Conservation (phyloP, 306 rosid species). For the Castanea mollissima region DNA sequence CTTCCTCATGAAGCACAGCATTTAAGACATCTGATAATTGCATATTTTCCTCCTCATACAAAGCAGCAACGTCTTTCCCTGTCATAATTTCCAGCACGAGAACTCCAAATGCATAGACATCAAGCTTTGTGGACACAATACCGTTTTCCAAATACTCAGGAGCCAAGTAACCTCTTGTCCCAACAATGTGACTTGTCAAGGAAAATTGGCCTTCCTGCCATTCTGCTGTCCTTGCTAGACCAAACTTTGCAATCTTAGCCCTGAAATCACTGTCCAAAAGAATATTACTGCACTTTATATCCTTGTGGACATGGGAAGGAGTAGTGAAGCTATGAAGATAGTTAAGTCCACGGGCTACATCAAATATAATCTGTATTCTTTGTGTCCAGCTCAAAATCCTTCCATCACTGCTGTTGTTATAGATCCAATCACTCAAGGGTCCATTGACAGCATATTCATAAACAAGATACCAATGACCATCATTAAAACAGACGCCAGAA, state of each 20-base stretch:
- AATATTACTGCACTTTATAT: constrained; percentile 58
- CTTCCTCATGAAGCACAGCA: constrained; percentile 27
- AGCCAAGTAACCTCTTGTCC: constrained; percentile 89
- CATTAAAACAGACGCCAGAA: constrained; percentile 66
- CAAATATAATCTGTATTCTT: constrained; percentile 65
- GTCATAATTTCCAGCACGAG: constrained; percentile 64
- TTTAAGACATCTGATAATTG: constrained; percentile 34
- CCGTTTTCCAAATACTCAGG: constrained; percentile 92
- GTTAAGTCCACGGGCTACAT: constrained; percentile 75
- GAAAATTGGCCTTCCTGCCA: constrained; percentile 49
- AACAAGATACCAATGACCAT: constrained; percentile 77
- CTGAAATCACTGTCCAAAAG: constrained; percentile 64
- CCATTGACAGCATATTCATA: constrained; percentile 81
- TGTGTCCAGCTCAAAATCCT: constrained; percentile 65
- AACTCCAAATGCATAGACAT: constrained; percentile 79
- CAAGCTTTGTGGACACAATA: constrained; percentile 69
- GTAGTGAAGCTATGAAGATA: constrained; percentile 77
- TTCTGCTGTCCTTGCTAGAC: constrained; percentile 58
- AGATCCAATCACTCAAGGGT: constrained; percentile 70
- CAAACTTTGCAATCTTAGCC: constrained; percentile 62
- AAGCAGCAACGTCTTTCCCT: constrained; percentile 63
- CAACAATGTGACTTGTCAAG: constrained; percentile 74
- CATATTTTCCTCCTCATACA: constrained; percentile 35
- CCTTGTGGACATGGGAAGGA: constrained; percentile 79
- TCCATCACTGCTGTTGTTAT: constrained; percentile 21